Evolutionary conservation across 1,284 basidiomycete species (phyloP).

Genomic region (Dichomitus squalens): DNA sequence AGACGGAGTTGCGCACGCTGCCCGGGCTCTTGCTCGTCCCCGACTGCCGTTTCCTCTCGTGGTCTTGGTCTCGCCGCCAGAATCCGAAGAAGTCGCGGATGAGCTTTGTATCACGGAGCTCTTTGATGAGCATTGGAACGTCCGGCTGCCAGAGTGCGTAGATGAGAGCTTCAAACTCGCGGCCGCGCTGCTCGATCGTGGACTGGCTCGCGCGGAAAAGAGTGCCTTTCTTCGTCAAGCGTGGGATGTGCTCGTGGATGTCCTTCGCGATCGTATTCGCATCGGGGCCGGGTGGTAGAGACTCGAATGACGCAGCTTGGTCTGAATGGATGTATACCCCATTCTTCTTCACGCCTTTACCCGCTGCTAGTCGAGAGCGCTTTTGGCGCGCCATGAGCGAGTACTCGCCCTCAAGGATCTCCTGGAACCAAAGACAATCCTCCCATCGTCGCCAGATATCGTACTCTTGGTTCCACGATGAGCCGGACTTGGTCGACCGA

Average conservation of each 20-base stretch:
- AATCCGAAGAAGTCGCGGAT: conserved; percentile 77
- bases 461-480: conserved; percentile 48
- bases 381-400: conserved; percentile 61
- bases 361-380: conserved; percentile 59
- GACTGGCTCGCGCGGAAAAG: conserved; percentile 70
- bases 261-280: conserved; percentile 67
- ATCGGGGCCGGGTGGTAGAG: conserved; percentile 80
- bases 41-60: conserved; percentile 42
- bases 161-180: conserved; percentile 61
- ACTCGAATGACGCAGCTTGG: conserved; percentile 78
- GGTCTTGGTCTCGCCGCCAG: conserved; percentile 72
- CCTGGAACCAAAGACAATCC: conserved; percentile 76
- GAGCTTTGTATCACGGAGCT: conserved; percentile 57
- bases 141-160: conserved; percentile 57
- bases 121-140: conserved; percentile 64
- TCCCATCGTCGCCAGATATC: conserved; percentile 80
- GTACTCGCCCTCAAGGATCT: conserved; percentile 67
- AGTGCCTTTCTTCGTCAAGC: conserved; percentile 68
- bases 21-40: conserved; percentile 6
- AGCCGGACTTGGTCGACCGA: conserved; percentile 30
- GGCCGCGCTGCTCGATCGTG: conserved; percentile 62
- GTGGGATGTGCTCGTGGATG: conserved; percentile 65
- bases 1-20: conserved; percentile 30
- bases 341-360: conserved; percentile 76
- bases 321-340: conserved; percentile 69